These are phyloP conservation scores for Areca catechu DNA, from an alignment of 176 grass and related monocot species.

Conservation along the genomic window DNA sequence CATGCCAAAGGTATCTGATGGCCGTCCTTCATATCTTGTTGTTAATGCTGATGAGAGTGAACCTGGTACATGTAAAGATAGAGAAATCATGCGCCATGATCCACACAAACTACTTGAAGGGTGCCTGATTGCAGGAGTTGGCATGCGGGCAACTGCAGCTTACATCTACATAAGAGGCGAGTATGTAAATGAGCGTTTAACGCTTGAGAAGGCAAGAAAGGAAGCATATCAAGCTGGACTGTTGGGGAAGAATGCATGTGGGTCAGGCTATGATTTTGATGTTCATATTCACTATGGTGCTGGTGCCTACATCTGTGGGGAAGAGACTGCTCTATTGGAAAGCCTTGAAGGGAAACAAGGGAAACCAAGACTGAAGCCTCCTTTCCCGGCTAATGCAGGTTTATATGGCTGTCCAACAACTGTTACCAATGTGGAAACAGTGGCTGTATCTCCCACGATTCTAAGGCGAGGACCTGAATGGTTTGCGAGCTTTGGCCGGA, in stretches of 20 bases:
- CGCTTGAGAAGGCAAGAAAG: slow-evolving; percentile 10
- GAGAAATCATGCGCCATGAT: slow-evolving; percentile 17
- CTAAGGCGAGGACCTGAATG: slow-evolving; percentile 12
- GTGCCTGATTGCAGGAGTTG: slow-evolving; percentile 10
- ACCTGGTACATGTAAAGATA: slow-evolving; percentile 10
- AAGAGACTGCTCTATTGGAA: slow-evolving; percentile 9
- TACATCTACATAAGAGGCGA: slow-evolving; percentile 15
- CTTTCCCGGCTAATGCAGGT: slow-evolving; percentile 9
- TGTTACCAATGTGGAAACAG: slow-evolving; percentile 16
- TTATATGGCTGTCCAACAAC: slow-evolving; percentile 11
- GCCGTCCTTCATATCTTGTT: slow-evolving; percentile 7
- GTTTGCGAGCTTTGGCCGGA: slow-evolving; percentile 12
- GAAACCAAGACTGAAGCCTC: slow-evolving; percentile 10
- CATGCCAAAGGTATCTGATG: slow-evolving; percentile 15
- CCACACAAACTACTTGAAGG: slow-evolving; percentile 12
- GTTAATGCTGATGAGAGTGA: slow-evolving; percentile 20
- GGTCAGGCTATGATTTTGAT: slow-evolving; percentile 10
- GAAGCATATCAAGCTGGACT: slow-evolving; percentile 17
- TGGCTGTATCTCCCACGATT: slow-evolving; percentile 14
- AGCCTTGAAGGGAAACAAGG: slow-evolving; percentile 16
- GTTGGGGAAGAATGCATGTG: slow-evolving; percentile 14
- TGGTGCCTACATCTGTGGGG: slow-evolving; percentile 11
- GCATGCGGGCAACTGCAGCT: slow-evolving; percentile 12
- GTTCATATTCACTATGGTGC: slow-evolving; percentile 7
- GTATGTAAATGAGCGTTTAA: slow-evolving; percentile 9